Percentiles rank a stretch among this genome's conserved stretches.
Conservation (phyloP, 305 asterid genomes). For the Ilex paraguariensis region DNA sequence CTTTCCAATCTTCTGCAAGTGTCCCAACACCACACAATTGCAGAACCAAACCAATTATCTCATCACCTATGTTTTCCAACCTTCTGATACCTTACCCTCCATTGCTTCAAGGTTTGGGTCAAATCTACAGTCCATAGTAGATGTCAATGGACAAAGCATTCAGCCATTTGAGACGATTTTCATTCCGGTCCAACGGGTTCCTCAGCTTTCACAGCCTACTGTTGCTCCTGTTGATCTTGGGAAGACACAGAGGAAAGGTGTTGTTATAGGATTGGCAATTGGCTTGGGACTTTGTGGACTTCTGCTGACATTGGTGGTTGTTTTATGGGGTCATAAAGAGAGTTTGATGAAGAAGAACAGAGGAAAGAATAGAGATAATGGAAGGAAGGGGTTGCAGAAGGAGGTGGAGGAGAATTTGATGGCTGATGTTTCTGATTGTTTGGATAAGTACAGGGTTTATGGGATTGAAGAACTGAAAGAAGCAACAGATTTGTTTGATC, state of each 20-base stretch:
- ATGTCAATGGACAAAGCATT: conserved; percentile 40
- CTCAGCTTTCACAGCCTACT: conserved; percentile 48
- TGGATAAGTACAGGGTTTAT: conserved; percentile 84
- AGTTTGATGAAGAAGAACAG: conserved; percentile 21
- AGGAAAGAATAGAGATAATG: conserved; percentile 16
- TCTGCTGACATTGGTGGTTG: conserved; percentile 32
- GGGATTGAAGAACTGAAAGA: conserved; percentile 57
- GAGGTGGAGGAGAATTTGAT: conserved; percentile 56
- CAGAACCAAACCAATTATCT: conserved; percentile 36
- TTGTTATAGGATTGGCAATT: conserved; percentile 48
- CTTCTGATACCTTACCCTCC: conserved; percentile 39
- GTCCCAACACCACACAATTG: conserved; percentile 46
- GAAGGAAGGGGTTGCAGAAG: conserved; percentile 28
- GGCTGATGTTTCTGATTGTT: conserved; percentile 85
- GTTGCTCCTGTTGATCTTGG: conserved; percentile 12
- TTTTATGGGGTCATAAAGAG: conserved; percentile 39
- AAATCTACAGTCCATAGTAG: conserved; percentile 34
- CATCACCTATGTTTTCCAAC: conserved; percentile 65
- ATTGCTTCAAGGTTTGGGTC: conserved; percentile 53
- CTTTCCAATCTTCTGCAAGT: conserved; percentile 80
- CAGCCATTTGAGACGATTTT: conserved; percentile 48
- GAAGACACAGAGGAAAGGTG: conserved; percentile 35
- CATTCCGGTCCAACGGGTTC: conserved; percentile 62
- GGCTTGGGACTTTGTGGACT: conserved; percentile 53
- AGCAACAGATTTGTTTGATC: conserved; percentile 75